A percentile compares a stretch with the other conserved stretches of the same genome.
phyloP scores from a whole-genome alignment of 768 basidiomycete species.

The Rickenella mellea region DNA sequence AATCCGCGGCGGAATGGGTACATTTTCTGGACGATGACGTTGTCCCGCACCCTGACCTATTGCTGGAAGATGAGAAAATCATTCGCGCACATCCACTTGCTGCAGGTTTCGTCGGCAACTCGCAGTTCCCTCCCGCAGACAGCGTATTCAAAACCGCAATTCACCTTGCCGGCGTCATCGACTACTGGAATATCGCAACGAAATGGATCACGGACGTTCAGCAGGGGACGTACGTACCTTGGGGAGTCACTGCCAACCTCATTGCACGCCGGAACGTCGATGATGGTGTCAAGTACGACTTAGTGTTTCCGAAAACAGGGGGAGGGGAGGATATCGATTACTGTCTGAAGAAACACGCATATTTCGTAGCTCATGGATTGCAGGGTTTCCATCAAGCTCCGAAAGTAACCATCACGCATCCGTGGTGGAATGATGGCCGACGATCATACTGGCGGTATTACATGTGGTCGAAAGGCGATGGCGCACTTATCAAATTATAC shows the following conservation, averaged over 20 bases:
- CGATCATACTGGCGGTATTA: conserved; percentile 43
- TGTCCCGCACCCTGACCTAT: conserved; percentile 28
- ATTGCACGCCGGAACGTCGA: conserved; percentile 35
- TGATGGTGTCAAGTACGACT: conserved; percentile 37
- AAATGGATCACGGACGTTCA: conserved; percentile 29
- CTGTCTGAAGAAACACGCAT: conserved; percentile 36
- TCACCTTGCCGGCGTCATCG: conserved; percentile 47
- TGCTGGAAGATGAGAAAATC: conserved; percentile 34
- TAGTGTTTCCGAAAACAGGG: conserved; percentile 49
- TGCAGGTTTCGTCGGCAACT: conserved; percentile 46
- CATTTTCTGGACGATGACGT: conserved; percentile 57
- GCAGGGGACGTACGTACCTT: conserved; percentile 44
- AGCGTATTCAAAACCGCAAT: conserved; percentile 43
- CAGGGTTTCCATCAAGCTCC: conserved; percentile 42
- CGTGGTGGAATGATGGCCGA: conserved; percentile 44
- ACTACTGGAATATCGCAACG: conserved; percentile 52
- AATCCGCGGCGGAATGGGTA: conserved; percentile 49
- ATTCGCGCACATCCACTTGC: conserved; percentile 38
- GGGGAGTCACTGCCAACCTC: conserved; percentile 57
- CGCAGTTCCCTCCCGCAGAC: conserved; percentile 36
- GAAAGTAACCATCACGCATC: conserved; percentile 40
- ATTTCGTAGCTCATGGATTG: conserved; percentile 22
- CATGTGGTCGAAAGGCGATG: conserved; percentile 53
- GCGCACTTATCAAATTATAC: conserved; percentile 36
- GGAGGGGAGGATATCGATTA: conserved; percentile 59